Evolutionary conservation across 192 early-diverging fungal species (phyloP), one percentile per base, ranked within the genome.

Genomic region (Backusella mclennaniae): DNA sequence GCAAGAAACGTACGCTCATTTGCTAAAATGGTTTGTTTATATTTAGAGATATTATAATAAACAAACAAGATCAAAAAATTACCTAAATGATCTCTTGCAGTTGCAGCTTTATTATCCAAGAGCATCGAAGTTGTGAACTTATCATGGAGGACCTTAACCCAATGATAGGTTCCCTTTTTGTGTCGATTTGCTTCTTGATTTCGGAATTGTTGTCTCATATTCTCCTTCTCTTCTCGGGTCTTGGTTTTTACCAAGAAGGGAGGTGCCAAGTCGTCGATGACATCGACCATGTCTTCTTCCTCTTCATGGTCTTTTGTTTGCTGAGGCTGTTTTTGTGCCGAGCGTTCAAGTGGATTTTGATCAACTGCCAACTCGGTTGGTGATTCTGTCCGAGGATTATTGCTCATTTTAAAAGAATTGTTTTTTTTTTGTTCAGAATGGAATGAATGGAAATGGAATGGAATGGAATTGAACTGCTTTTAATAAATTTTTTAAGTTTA

Each of bases 1-100:
- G 92, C 91, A 9, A 95, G 87, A 67, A 90, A 95, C 26, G 93
- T 95, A 70, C 93, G 87, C 67, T 95, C 93, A 72, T 95, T 95
- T 42, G 93, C 90, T 89, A 69, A 35, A 21, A 19, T 46, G 21
- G 41, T 36, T 36, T 36, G 31, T 71, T 71, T 46, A 71, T 71
- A n/a, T 69, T 41, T 33, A 66, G 11, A 33, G 67, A n/a, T 33
- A 9, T 35, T 21, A 36, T 69, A 41, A 38, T 9, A 69, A 38
- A 19, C 1, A 44, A 41, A 76, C 35, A 73, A 42, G 21, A 12
- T 14, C n/a, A 12, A 4, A 23, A 26, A 21, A 67, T 74, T 85
- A 91, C 87, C 90, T 35, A 94, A 87, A 74, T 95, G 92, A 79
- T 95, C 93, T 79, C 93, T 85, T 36, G 93, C 93, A 36, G 92